Conservation (phyloP, 2,329 filamentous ascomycete genomes). For the Neopestalotiopsis clavispora region DNA sequence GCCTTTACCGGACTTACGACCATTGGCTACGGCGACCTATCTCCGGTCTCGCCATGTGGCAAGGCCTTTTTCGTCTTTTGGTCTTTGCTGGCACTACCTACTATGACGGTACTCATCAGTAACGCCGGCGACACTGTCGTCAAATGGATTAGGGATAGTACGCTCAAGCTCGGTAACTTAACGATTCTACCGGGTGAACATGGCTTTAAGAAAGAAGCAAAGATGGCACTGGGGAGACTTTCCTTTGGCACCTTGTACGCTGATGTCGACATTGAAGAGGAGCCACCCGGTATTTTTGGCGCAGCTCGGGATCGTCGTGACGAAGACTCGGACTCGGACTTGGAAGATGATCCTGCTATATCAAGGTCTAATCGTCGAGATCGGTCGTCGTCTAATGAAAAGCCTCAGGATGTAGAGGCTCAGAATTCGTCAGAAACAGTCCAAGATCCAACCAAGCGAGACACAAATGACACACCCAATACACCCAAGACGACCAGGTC, state of each 20-base stretch:
- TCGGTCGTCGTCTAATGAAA: not conserved
- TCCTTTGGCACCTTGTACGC: conserved; percentile 49
- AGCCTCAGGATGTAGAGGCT: not conserved
- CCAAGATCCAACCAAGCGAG: conserved; percentile 22
- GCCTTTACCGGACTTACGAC: conserved; percentile 83
- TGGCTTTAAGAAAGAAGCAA: conserved; percentile 51
- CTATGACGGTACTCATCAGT: conserved; percentile 84
- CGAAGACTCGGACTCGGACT: conserved; percentile 26
- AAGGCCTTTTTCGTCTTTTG: conserved; percentile 93
- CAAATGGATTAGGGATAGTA: conserved; percentile 59
- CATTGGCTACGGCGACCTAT: conserved; percentile 84
- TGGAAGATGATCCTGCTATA: conserved; percentile 23
- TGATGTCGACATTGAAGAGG: conserved; percentile 41
- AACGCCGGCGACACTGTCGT: conserved; percentile 87
- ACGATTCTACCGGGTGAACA: conserved; percentile 65
- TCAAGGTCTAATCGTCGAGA: conserved; percentile 5
- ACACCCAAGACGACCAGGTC: conserved; percentile 38
- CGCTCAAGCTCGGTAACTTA: conserved; percentile 60
- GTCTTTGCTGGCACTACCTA: conserved; percentile 84
- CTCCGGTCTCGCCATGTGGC: conserved; percentile 77
- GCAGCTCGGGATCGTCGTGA: conserved; percentile 29
- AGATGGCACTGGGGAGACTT: conserved; percentile 45
- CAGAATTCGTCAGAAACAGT: not conserved
- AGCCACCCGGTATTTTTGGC: conserved; percentile 48
- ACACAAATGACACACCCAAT: conserved; percentile 37